Base-by-base conservation (phyloP, 495 filamentous ascomycete genomes). In the Penicilliopsis zonata region DNA sequence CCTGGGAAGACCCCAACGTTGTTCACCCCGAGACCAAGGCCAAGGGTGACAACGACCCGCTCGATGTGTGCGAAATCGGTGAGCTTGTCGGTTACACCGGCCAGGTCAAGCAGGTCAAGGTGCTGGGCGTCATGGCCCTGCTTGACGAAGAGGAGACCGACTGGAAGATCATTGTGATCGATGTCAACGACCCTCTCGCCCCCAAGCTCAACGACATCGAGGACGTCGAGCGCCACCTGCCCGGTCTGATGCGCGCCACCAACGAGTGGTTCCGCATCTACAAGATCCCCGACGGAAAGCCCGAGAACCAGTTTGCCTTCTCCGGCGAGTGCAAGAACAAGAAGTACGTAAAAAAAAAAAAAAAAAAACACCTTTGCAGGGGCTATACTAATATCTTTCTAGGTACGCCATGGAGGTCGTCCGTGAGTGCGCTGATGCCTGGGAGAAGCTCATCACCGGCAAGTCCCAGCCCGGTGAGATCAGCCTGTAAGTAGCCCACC, bases 181-280 rank as follows among this genome's bases (percentile, higher is more conserved):
- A 99, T 57, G 65, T 95, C 57, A 94, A 96, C 61, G 92, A 96
- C 65, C 90, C 92, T 45, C 69, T 99, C 34, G 92, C 92, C 31
- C 58, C 82, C 40, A 94, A 94, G 74, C 84, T 99, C 47, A 86
- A 99, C 63, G 88, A 96, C 61, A 80, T 99, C 47, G 92, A 96
- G 72, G 92, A 99, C 61, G 88, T 99, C 36, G 92, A 96, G 72
- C 79, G 88, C 54, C 92, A 96, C 71, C 81, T 99, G 15, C 92
- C 92, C 26, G 92, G 92, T 40, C 80, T 96, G 23, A 69, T 99
- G 52, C 76, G 92, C 42, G 92, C 92, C 52, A 96, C 90, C 55
- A 99, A 99, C 57, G 92, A 99, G 74, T 99, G 92, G 92, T 99
- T 99, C 83, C 84, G 92, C 61, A 96, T 99, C 74, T 99, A 99